A percentile compares a stretch with the other conserved stretches of the same genome.
Conservation (phyloP, 78 protist genomes). For the Trichosphaerium sp. region DNA sequence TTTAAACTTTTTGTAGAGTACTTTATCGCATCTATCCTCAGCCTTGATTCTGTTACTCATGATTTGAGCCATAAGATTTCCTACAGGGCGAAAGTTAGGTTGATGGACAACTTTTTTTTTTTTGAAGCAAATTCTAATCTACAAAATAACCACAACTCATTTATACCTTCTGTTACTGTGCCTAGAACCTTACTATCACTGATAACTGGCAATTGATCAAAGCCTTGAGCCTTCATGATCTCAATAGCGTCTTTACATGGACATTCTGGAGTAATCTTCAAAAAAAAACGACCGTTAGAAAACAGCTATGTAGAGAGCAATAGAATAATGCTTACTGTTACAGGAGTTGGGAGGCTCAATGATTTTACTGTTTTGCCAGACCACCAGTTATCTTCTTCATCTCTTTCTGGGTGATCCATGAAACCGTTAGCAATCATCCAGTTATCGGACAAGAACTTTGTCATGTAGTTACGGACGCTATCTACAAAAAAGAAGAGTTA, state of each 20-base stretch:
- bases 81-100: not conserved
- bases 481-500: slow-evolving; percentile 81
- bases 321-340: too few species aligned
- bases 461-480: slow-evolving; percentile 82
- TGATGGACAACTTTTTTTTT: too few species aligned
- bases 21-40: not conserved
- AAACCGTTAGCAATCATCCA: slow-evolving; percentile 77
- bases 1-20: slow-evolving; percentile 7
- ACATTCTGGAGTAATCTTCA: too few species aligned
- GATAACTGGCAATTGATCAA: slow-evolving; percentile 29
- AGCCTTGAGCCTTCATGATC: slow-evolving; percentile 4
- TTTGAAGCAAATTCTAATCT: too few species aligned
- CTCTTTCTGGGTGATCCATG: slow-evolving; percentile 2
- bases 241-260: too few species aligned
- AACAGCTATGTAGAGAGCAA: too few species aligned
- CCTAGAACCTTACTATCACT: too few species aligned
- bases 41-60: not conserved
- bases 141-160: too few species aligned
- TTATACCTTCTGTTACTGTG: too few species aligned
- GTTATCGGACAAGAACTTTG: slow-evolving; percentile 75
- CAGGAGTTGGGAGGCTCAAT: not conserved
- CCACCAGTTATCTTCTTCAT: not conserved
- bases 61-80: not conserved
- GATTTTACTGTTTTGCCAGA: not conserved
- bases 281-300: too few species aligned